phyloP scores from a whole-genome alignment of 2,329 filamentous ascomycete species.

The Albophoma yamanashiensis region DNA sequence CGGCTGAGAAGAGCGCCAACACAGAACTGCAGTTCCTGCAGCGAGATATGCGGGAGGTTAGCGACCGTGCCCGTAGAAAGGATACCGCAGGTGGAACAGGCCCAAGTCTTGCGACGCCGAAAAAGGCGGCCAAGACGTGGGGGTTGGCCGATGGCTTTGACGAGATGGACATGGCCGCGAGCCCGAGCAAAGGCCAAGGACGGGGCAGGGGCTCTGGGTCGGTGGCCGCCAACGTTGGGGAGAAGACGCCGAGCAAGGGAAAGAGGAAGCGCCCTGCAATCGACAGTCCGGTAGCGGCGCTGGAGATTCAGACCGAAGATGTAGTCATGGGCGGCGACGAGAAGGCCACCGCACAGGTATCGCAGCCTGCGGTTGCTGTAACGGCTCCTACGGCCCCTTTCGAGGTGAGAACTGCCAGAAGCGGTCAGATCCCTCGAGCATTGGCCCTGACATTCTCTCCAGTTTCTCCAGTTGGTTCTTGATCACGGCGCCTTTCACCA shows the following conservation, averaged over 20 bases:
- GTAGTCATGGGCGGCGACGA: conserved; percentile 23
- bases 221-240: conserved; percentile 32
- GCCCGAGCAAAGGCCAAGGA: conserved; percentile 40
- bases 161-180: conserved; percentile 46
- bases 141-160: conserved; percentile 68
- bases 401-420: conserved; percentile 25
- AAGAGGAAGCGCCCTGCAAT: conserved; percentile 59
- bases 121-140: conserved; percentile 43
- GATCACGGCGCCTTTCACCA: conserved; percentile 47
- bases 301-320: conserved; percentile 41
- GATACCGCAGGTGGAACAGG: conserved; percentile 18
- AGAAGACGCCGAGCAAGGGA: conserved; percentile 52
- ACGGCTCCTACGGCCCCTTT: conserved; percentile 23
- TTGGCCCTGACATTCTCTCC: not conserved
- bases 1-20: conserved; percentile 52
- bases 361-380: conserved; percentile 10
- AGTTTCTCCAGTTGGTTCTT: conserved; percentile 54
- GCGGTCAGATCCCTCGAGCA: not conserved
- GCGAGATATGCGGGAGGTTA: conserved; percentile 56
- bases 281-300: conserved; percentile 55
- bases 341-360: conserved; percentile 6
- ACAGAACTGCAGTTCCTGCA: conserved; percentile 65
- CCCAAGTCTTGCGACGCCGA: conserved; percentile 42
- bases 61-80: conserved; percentile 35
- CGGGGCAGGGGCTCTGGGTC: conserved; percentile 28